Conservation (phyloP, 176 grass and related monocot species). For the Oryza meridionalis region DNA sequence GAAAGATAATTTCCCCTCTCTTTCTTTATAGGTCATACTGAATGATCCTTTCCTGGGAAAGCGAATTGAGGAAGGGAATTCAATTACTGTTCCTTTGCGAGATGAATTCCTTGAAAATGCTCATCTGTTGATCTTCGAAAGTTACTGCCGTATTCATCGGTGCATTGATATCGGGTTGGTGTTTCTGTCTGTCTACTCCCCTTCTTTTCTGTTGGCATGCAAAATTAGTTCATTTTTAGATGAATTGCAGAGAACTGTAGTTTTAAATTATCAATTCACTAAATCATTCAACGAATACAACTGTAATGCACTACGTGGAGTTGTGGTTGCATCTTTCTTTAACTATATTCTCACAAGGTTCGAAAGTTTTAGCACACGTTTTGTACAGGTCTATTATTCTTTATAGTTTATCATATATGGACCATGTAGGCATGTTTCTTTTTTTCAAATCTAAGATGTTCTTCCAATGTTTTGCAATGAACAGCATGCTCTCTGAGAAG, state of each 20-base stretch:
- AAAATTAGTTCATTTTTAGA: not conserved
- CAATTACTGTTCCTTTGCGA: no score
- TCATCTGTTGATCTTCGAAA: no score
- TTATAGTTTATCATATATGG: not conserved
- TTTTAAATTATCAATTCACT: not conserved
- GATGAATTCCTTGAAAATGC: no score
- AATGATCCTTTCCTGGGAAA: no score
- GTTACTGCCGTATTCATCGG: constrained; percentile 50
- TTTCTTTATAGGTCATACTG: no score
- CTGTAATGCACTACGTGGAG: no score
- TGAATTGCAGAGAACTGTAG: not conserved
- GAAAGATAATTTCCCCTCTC: not conserved
- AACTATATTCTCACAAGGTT: not conserved
- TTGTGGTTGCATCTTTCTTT: not conserved
- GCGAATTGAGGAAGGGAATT: no score
- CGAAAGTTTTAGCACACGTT: not conserved
- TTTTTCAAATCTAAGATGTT: not conserved
- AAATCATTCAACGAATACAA: no score
- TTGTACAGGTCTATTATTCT: not conserved
- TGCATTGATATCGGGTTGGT: constrained; percentile 81
- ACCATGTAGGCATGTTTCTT: not conserved
- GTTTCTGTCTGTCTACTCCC: not conserved
- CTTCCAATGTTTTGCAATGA: constrained; percentile 29
- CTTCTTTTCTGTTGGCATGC: not conserved
- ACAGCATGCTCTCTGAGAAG: constrained; percentile 79